Evolutionary conservation across 108 stramenopile genomes (phyloP).

Genomic region (Pseudonitzschia multiseries): DNA sequence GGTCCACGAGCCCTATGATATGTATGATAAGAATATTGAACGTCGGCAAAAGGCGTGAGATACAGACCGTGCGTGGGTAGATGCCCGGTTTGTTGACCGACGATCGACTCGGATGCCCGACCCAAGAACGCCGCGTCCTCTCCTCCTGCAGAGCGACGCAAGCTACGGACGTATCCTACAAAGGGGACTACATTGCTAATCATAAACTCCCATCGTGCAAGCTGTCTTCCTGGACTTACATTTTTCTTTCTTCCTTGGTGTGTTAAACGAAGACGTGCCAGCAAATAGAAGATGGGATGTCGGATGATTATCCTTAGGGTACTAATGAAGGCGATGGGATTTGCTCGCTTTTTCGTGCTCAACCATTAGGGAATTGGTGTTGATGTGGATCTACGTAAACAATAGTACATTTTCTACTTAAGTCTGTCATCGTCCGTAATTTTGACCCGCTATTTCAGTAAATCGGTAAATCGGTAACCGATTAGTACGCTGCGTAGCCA

Average conservation of each 20-base stretch:
- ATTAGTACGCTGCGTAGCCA: background rate
- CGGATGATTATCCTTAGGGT: background rate
- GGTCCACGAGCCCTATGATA: constrained; percentile 91
- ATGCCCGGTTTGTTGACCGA: background rate
- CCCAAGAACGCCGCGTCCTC: background rate
- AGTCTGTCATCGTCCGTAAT: constrained; percentile 9
- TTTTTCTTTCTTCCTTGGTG: background rate
- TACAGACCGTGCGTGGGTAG: background rate
- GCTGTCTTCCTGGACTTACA: background rate
- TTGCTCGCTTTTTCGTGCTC: background rate
- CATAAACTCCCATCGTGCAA: background rate
- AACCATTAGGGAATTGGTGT: background rate
- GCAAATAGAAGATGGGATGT: background rate
- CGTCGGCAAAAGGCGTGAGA: background rate
- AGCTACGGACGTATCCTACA: background rate
- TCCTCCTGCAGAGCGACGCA: background rate
- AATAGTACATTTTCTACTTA: background rate
- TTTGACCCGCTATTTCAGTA: constrained; percentile 1
- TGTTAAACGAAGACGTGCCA: background rate
- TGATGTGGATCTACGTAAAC: background rate
- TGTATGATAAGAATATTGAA: constrained; percentile 19
- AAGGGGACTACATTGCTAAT: background rate
- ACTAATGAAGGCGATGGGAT: background rate
- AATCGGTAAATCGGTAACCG: constrained; percentile 19
- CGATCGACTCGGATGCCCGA: background rate